A percentile compares a stretch with the other conserved stretches of the same genome.
These are phyloP conservation scores for Trichoderma gamsii DNA, from an alignment of 495 filamentous ascomycete genomes.

Conservation along the genomic window DNA sequence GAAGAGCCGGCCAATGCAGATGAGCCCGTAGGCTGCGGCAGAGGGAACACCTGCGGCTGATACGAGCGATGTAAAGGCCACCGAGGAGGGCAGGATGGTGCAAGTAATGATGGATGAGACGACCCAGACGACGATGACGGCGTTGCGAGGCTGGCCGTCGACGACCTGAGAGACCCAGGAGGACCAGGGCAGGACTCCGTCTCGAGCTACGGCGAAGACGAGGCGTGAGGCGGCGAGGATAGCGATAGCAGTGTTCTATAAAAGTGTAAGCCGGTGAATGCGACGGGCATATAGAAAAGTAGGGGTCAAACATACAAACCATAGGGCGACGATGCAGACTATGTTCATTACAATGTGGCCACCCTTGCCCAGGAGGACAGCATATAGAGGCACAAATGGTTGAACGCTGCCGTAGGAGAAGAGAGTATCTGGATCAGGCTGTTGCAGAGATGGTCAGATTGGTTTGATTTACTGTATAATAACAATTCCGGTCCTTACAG, in stretches of 20 bases:
- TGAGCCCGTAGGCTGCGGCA: conserved; percentile 47
- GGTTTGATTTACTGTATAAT: neutral
- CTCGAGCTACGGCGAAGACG: conserved; percentile 9
- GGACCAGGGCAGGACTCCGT: conserved; percentile 4
- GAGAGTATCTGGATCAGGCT: conserved; percentile 2
- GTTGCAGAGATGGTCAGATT: neutral
- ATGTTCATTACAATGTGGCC: conserved; percentile 4
- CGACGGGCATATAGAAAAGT: neutral
- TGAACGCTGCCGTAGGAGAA: conserved; percentile 1
- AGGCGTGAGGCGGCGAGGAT: conserved; percentile 8
- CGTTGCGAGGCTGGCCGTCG: conserved; percentile 7
- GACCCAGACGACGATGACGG: conserved; percentile 12
- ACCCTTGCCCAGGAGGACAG: neutral
- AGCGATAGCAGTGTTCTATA: neutral
- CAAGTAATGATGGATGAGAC: conserved; percentile 37
- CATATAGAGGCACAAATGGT: conserved; percentile 3
- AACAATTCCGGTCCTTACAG: neutral
- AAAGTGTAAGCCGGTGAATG: neutral
- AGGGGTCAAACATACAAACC: neutral
- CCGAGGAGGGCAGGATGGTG: conserved; percentile 53
- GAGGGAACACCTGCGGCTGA: conserved; percentile 6
- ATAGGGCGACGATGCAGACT: conserved; percentile 1
- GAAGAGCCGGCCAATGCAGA: conserved; percentile 21
- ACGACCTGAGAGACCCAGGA: neutral
- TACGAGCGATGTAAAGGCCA: conserved; percentile 40